Conservation (phyloP, 352 stramenopile species). For the Globisporangium nunn region DNA sequence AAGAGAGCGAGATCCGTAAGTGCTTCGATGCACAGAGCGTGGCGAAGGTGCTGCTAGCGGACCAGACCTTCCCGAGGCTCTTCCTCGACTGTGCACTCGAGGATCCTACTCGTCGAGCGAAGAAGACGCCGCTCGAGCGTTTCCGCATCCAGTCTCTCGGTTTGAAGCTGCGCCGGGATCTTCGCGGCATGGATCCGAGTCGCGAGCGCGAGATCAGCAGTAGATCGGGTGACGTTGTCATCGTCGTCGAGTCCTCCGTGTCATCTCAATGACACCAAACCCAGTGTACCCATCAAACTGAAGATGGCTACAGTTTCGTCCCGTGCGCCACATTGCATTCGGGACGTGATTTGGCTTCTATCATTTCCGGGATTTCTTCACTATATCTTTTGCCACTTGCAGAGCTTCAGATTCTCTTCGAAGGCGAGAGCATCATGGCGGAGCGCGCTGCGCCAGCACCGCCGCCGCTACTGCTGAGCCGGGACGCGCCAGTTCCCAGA, state of each 20-base stretch:
- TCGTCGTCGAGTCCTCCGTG: too few species aligned
- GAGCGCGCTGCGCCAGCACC: not conserved
- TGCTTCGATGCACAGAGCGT: conserved; percentile 26
- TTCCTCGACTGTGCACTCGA: conserved; percentile 32
- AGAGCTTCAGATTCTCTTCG: not conserved
- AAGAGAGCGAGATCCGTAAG: conserved; percentile 16
- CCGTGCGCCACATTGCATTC: not conserved
- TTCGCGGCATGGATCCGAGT: not conserved
- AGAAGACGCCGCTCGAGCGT: conserved; percentile 13
- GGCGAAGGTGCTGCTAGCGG: conserved; percentile 32
- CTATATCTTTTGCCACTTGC: not conserved
- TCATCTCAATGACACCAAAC: too few species aligned
- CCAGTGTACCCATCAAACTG: not conserved
- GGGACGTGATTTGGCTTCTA: not conserved
- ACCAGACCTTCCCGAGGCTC: conserved; percentile 22
- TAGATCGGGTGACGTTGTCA: not conserved
- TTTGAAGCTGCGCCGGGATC: conserved; percentile 14
- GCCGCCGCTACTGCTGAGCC: too few species aligned
- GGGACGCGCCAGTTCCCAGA: too few species aligned
- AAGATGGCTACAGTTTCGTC: not conserved
- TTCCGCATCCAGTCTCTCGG: conserved; percentile 24
- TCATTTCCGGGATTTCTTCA: not conserved
- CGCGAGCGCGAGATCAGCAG: not conserved
- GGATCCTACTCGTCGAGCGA: conserved; percentile 4
- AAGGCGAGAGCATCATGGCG: not conserved